Base-by-base conservation (phyloP, 1,284 basidiomycete genomes). In the Mycena sp. region DNA sequence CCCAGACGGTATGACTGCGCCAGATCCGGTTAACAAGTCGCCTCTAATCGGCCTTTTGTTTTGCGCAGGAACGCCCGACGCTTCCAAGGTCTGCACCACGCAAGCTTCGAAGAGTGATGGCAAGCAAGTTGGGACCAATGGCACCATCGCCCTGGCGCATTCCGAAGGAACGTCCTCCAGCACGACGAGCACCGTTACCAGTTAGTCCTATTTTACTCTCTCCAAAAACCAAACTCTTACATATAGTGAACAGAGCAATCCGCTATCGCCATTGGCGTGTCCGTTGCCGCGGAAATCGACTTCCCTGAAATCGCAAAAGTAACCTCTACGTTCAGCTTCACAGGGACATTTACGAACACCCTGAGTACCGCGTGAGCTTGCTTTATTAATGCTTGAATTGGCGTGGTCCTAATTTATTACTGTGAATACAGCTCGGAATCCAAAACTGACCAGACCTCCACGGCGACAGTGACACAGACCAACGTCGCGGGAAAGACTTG, bases 121-220 rank as follows among this genome's bases (percentile, higher is more conserved):
- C 14, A 35, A 35, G 7, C 32, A 35, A 14, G 43, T 23, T n/a
- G 58, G 58, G 1, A 21, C 58, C 23, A 52, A 52, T 23, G 58
- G 58, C 17, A 59, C 38, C 6, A 29, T 52, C 32, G n/a, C 49
- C 29, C 38, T 59, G 5, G 28, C 29, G 19, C 46, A 52, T 17
- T 19, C 48, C 4, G 32, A 32, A 12, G 58, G 58, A 5, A 52
- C 23, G 7, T 26, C 40, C 3, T 59, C 23, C 21, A 44, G 21
- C 11, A 52, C 58, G 28, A 52, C 58, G 14, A 43, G 16, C 32
- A 59, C 58, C 28, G 58, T 59, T 7, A 52, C 58, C 3, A 21
- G 58, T 59, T 19, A 30, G 49, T 35, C 19, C 4, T 35, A 10
- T 37, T 35, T 32, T 11, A 12, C 26, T n/a, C 11, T 12, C 2